A percentile compares a stretch with the other conserved stretches of the same genome.
phyloP scores from a whole-genome alignment of 2,329 filamentous ascomycete genomes.

The Stromatinia cepivora region DNA sequence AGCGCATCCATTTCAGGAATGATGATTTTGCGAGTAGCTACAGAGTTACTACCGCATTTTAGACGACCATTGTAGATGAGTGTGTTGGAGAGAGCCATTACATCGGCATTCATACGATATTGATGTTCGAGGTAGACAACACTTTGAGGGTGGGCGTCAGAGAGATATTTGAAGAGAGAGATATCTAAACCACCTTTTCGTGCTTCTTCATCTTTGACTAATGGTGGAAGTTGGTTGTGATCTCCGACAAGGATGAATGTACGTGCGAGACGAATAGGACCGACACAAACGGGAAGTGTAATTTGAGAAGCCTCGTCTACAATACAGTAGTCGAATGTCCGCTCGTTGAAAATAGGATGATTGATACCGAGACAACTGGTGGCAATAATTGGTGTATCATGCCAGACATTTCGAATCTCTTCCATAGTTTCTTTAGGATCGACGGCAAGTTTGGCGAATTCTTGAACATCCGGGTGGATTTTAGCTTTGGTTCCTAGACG shows the following conservation, averaged over 20 bases:
- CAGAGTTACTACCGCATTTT: constrained; percentile 79
- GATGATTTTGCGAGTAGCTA: constrained; percentile 67
- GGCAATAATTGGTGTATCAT: constrained; percentile 83
- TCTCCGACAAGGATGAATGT: constrained; percentile 96
- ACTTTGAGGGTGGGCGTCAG: constrained; percentile 80
- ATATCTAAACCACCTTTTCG: constrained; percentile 84
- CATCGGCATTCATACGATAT: constrained; percentile 97
- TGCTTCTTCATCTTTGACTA: constrained; percentile 90
- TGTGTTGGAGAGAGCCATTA: constrained; percentile 90
- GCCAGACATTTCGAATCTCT: constrained; percentile 80
- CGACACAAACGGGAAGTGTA: constrained; percentile 89
- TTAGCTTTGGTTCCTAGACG: constrained; percentile 85
- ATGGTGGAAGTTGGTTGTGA: constrained; percentile 90
- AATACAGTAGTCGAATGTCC: constrained; percentile 96
- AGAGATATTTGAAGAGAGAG: constrained; percentile 90
- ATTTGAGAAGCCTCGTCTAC: constrained; percentile 98
- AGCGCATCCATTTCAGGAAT: constrained; percentile 67
- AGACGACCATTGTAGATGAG: constrained; percentile 90
- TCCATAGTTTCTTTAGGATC: constrained; percentile 75
- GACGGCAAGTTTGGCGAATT: constrained; percentile 78
- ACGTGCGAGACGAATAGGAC: constrained; percentile 87
- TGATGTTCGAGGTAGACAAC: constrained; percentile 94
- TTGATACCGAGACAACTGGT: constrained; percentile 93
- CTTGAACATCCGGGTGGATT: constrained; percentile 81
- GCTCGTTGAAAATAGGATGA: constrained; percentile 82